Evolutionary conservation across 352 stramenopile species (phyloP).

Genomic region (Globisporangium solare): DNA sequence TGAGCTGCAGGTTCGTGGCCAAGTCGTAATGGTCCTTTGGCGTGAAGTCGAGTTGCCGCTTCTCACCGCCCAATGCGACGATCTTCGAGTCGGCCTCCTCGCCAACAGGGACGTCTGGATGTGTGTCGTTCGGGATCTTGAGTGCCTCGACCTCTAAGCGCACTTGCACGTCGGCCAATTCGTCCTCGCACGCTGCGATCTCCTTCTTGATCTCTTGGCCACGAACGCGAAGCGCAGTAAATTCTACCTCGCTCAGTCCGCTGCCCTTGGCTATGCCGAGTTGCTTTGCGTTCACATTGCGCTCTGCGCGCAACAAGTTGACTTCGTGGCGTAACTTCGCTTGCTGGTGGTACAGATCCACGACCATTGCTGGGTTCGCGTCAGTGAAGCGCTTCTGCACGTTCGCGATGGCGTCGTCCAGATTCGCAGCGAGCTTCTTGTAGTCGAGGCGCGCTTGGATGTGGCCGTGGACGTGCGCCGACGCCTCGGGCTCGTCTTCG

Average conservation of each 20-base stretch:
- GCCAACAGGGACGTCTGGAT: slow-evolving; percentile 62
- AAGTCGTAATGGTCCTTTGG: slow-evolving; percentile 74
- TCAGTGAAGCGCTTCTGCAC: slow-evolving; percentile 63
- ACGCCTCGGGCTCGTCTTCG: slow-evolving; percentile 19
- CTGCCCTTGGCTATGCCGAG: slow-evolving; percentile 44
- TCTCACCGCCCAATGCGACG: slow-evolving; percentile 45
- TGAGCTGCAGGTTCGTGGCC: slow-evolving; percentile 51
- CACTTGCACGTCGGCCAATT: slow-evolving; percentile 36
- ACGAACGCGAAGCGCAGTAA: slow-evolving; percentile 34
- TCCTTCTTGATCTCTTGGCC: slow-evolving; percentile 55
- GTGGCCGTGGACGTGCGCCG: slow-evolving; percentile 43
- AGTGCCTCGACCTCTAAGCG: slow-evolving; percentile 63
- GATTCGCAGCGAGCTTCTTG: slow-evolving; percentile 57
- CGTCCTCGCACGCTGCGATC: slow-evolving; percentile 36
- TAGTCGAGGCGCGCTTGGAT: slow-evolving; percentile 75
- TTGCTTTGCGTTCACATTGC: slow-evolving; percentile 64
- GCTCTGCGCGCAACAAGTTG: slow-evolving; percentile 59
- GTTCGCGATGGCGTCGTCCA: slow-evolving; percentile 53
- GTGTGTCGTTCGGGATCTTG: slow-evolving; percentile 75
- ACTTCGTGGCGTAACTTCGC: slow-evolving; percentile 42
- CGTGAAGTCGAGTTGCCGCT: slow-evolving; percentile 51
- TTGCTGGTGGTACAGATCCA: slow-evolving; percentile 58
- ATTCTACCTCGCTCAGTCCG: slow-evolving; percentile 21
- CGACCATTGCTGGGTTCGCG: slow-evolving; percentile 56
- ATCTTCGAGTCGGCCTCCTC: slow-evolving; percentile 52